Evolutionary conservation across 768 basidiomycete genomes (phyloP).

Genomic region (Kockovaella imperatae): DNA sequence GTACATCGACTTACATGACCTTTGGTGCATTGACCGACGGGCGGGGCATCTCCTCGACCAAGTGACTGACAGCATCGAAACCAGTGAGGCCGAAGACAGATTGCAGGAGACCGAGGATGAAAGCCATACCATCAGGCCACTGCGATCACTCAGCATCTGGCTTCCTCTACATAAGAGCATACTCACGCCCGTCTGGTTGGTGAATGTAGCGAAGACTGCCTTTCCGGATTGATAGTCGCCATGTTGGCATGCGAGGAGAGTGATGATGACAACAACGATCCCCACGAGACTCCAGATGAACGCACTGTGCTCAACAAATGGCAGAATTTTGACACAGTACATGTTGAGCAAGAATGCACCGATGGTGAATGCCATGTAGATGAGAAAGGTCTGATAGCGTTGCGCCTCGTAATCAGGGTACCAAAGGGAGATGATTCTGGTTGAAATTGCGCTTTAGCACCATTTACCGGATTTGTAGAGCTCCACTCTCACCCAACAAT

Average conservation of each 20-base stretch:
- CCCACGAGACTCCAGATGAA: conserved; percentile 32
- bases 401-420: conserved; percentile 24
- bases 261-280: conserved; percentile 30
- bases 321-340: conserved; percentile 28
- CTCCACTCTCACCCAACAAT: too few species aligned
- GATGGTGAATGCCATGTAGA: conserved; percentile 32
- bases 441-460: too few species aligned
- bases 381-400: conserved; percentile 31
- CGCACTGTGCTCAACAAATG: conserved; percentile 30
- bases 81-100: conserved; percentile 32
- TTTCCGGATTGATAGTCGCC: conserved; percentile 26
- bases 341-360: conserved; percentile 27
- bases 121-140: conserved; percentile 36
- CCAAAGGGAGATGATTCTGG: conserved; percentile 23
- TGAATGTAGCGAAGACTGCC: conserved; percentile 31
- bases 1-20: too few species aligned
- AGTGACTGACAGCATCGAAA: conserved; percentile 37
- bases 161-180: too few species aligned
- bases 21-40: conserved; percentile 32
- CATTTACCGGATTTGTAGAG: too few species aligned
- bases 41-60: conserved; percentile 38
- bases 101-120: conserved; percentile 34
- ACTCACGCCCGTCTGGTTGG: conserved; percentile 38
- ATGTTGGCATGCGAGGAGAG: conserved; percentile 15
- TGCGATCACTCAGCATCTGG: too few species aligned